These are phyloP conservation scores for Lodderomyces parapsilosis DNA, from an alignment of 1,139 yeast genomes.

Conservation along the genomic window DNA sequence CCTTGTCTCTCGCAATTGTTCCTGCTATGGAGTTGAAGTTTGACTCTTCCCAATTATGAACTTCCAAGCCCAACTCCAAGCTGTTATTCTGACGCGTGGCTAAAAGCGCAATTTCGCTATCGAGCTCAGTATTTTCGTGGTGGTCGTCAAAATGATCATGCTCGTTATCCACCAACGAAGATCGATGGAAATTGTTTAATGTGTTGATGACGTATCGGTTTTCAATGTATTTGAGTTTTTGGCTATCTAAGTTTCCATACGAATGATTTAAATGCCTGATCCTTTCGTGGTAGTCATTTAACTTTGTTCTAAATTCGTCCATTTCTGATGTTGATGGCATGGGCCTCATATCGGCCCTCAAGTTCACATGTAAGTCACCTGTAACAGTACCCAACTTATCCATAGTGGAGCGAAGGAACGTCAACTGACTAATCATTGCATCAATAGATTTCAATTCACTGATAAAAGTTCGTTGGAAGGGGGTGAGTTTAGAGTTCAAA, in stretches of 20 bases:
- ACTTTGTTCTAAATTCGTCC: constrained; percentile 25
- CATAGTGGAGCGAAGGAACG: constrained; percentile 35
- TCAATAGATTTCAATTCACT: constrained; percentile 67
- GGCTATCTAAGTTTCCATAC: constrained; percentile 22
- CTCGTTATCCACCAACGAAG: constrained; percentile 14
- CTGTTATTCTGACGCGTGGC: constrained; percentile 22
- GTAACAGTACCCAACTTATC: constrained; percentile 27
- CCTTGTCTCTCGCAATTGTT: constrained; percentile 43
- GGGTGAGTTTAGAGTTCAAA: constrained; percentile 70
- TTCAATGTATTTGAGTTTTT: constrained; percentile 27
- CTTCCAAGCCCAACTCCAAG: constrained; percentile 29
- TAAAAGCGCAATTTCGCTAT: constrained; percentile 36
- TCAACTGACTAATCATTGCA: constrained; percentile 28
- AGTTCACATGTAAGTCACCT: constrained; percentile 24
- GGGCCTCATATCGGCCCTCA: constrained; percentile 25
- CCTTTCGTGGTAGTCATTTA: constrained; percentile 24
- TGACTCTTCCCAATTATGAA: constrained; percentile 44
- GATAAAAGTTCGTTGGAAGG: constrained; percentile 87
- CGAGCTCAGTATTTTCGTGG: constrained; percentile 25
- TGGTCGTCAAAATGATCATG: constrained; percentile 14
- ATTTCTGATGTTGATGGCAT: constrained; percentile 33
- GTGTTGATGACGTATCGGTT: constrained; percentile 33
- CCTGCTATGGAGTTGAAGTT: constrained; percentile 52
- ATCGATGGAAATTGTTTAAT: constrained; percentile 29
- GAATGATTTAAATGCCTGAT: constrained; percentile 37